Conservation (phyloP, 345 rosid genomes). For the Eucalyptus erythrocorys region DNA sequence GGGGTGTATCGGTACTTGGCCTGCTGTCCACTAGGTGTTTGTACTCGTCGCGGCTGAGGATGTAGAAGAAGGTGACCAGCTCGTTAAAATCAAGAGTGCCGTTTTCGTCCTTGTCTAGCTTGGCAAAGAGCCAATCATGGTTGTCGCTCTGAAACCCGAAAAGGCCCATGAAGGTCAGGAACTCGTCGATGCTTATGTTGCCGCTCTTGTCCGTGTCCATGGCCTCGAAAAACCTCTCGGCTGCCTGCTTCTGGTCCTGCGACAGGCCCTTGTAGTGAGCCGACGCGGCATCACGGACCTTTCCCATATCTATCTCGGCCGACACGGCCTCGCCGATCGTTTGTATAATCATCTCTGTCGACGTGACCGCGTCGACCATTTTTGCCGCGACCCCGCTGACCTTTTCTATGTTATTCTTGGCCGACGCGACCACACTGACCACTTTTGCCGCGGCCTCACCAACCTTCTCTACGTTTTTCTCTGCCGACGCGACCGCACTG, state of each 20-base stretch:
- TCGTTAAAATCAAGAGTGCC: background rate
- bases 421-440: too few species aligned
- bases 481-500: too few species aligned
- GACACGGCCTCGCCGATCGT: background rate
- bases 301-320: background rate
- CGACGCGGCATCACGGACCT: background rate
- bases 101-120: background rate
- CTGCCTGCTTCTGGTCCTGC: background rate
- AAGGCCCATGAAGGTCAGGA: background rate
- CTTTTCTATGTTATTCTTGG: background rate
- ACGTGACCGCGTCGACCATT: background rate
- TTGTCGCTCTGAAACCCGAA: background rate
- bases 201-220: background rate
- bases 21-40: background rate
- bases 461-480: too few species aligned
- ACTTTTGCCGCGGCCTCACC: too few species aligned
- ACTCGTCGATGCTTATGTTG: background rate
- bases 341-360: background rate
- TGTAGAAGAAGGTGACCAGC: background rate
- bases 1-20: background rate
- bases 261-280: background rate
- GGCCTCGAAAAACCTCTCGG: background rate
- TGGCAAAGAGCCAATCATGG: background rate
- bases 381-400: background rate
- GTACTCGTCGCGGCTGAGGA: background rate